Evolutionary conservation across 768 basidiomycete genomes (phyloP).

Genomic region (Filobasidium floriforme): DNA sequence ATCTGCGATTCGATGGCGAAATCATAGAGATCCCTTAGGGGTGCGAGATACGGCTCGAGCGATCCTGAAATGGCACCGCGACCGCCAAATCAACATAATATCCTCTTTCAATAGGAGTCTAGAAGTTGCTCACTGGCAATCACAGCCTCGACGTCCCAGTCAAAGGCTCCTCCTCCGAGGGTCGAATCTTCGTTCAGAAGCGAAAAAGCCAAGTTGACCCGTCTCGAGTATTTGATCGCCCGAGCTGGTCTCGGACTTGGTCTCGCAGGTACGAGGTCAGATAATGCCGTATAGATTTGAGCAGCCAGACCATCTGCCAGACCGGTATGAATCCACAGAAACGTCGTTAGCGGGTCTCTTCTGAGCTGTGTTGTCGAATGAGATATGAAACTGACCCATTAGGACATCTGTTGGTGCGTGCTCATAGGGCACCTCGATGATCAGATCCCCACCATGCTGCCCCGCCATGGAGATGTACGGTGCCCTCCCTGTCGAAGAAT

Average conservation of each 20-base stretch:
- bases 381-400: too few species aligned
- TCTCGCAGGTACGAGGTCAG: background rate
- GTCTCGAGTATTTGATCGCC: constrained; percentile 69
- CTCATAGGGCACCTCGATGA: background rate
- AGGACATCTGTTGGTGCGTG: background rate
- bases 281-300: background rate
- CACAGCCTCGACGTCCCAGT: constrained; percentile 67
- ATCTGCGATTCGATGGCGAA: constrained; percentile 92
- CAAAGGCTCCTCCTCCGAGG: constrained; percentile 51
- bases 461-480: background rate
- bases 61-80: constrained; percentile 51
- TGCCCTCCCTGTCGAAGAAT: too few species aligned
- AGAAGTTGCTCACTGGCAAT: constrained; percentile 54
- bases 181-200: constrained; percentile 83
- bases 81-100: background rate
- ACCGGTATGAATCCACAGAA: background rate
- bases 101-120: background rate
- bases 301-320: background rate
- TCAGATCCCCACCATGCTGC: background rate
- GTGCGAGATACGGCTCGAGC: constrained; percentile 58
- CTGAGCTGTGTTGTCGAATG: background rate
- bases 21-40: constrained; percentile 66
- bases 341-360: background rate
- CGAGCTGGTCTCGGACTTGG: background rate
- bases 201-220: constrained; percentile 82